phyloP scores from a whole-genome alignment of 345 rosid genomes.

The Camelina sativa region DNA sequence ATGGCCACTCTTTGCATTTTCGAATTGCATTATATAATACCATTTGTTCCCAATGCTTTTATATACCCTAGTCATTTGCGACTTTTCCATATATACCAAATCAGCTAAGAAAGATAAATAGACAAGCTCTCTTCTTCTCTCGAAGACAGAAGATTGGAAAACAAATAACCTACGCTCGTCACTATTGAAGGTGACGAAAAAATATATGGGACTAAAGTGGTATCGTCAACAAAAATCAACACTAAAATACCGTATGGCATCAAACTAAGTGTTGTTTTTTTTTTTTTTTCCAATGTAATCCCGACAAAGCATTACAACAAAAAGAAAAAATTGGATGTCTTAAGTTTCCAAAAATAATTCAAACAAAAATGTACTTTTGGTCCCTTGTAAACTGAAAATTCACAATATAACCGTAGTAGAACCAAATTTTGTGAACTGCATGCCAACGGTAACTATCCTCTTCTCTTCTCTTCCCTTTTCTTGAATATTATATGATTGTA shows the following conservation, averaged over 20 bases:
- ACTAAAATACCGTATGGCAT: background rate
- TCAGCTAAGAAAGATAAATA: background rate
- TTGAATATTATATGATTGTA: background rate
- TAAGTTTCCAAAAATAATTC: background rate
- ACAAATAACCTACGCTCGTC: no score
- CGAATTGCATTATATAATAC: background rate
- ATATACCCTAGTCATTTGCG: no score
- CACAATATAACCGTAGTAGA: background rate
- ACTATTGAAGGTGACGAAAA: no score
- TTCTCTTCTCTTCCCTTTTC: no score
- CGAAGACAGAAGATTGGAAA: no score
- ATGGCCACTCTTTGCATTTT: background rate
- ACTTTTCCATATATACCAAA: no score
- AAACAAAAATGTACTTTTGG: background rate
- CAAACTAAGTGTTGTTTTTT: background rate
- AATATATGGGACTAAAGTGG: no score
- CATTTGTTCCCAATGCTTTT: no score
- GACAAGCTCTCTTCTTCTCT: background rate
- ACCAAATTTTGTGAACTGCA: background rate
- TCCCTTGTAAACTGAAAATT: no score
- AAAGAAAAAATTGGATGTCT: background rate
- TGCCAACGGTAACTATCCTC: background rate
- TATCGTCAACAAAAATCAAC: no score
- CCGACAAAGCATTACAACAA: background rate
- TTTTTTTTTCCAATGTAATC: background rate